These are phyloP conservation scores for Colletotrichum kahawae DNA, from an alignment of 2,329 filamentous ascomycete genomes.

Conservation along the genomic window DNA sequence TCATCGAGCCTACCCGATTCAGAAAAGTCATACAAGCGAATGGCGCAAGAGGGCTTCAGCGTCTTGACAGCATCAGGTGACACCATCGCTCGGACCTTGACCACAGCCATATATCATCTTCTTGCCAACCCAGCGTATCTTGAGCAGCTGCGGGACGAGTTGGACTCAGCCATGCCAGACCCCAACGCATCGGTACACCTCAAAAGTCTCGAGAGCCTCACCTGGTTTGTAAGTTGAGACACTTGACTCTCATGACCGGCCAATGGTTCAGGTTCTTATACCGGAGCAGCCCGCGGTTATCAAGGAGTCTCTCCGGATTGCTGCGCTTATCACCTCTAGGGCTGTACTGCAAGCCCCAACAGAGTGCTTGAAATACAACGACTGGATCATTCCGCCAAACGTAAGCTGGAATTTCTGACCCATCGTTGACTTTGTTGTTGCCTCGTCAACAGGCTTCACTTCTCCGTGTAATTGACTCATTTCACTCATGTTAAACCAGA, in stretches of 20 bases:
- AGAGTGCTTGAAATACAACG: background rate
- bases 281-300: background rate
- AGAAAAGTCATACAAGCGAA: background rate
- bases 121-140: background rate
- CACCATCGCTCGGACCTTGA: background rate
- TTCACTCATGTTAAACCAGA: background rate
- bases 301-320: background rate
- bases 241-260: background rate
- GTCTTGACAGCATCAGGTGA: background rate
- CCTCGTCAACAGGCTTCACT: background rate
- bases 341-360: background rate
- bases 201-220: background rate
- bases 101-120: background rate
- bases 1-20: background rate
- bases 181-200: background rate
- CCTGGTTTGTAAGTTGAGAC: background rate
- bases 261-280: background rate
- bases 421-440: background rate
- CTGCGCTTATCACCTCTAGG: background rate
- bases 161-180: background rate
- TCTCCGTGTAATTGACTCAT: background rate
- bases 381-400: background rate
- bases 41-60: background rate
- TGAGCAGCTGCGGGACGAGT: background rate
- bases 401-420: background rate